Base-by-base conservation (phyloP, 768 basidiomycete species). In the Gymnopilus dilepis region DNA sequence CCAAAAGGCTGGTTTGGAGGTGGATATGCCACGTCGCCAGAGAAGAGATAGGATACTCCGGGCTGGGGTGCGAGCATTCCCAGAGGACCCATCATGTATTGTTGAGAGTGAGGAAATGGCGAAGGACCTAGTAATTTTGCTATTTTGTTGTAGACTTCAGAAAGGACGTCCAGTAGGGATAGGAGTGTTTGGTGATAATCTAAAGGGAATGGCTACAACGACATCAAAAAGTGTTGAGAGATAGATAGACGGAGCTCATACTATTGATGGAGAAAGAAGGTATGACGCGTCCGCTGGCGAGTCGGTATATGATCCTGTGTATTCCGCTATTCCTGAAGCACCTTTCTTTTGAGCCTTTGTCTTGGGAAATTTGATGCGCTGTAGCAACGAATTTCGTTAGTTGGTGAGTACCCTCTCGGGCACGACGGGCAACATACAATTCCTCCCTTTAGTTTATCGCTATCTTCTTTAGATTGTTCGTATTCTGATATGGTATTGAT, bases 181-280 rank as follows among this genome's bases (percentile, higher is more conserved):
- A 94, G 85, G 34, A 95, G 84, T 9, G 91, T 92, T 75, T 96
- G 91, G 65, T 92, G 89, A 71, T 97, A 96, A 74, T 96, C 94
- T 57, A 96, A 73, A 2, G 89, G 79, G 75, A 95, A 96, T n/a
- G 94, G 91, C 94, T 95, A 55, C 54, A 9, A n/a, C 56, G 24
- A 54, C 62, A 45, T 63, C 11, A 30, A 26, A 58, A 24, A 21
- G 40, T 33, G 22, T 19, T n/a, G 50, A 26, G 47, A 19, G 37
- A n/a, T n/a, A 26, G 9, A 38, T 26, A 40, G 19, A 58, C 8
- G 56, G 8, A n/a, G 59, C 3, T 78, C 86, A 65, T 63, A 92
- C 92, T 71, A 92, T 85, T 70, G 92, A 89, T 0, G 90, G 91
- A 41, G 83, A 80, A 62, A 90, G 78, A 58, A 94, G 84, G 70